These are phyloP conservation scores for Phytophthora macrochlamydospora DNA, from an alignment of 352 stramenopile genomes.

Conservation along the genomic window DNA sequence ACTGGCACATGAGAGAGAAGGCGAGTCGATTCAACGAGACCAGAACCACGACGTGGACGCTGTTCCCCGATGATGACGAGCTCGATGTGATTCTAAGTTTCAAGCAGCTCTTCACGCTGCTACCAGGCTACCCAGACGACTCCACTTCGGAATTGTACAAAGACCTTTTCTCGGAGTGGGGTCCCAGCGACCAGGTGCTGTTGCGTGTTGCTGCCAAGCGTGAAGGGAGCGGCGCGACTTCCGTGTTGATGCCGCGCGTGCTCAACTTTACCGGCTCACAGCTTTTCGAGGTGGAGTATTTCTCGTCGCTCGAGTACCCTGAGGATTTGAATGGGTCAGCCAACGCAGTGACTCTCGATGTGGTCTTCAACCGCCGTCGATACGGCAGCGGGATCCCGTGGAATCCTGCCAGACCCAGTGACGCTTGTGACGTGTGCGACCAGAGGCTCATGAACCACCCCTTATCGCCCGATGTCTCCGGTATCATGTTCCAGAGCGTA, in stretches of 20 bases:
- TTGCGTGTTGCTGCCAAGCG: slow-evolving; percentile 39
- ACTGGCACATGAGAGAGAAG: slow-evolving; percentile 20
- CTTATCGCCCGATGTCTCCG: slow-evolving; percentile 32
- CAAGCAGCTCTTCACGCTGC: slow-evolving; percentile 60
- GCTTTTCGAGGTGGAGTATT: slow-evolving; percentile 47
- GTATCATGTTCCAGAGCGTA: slow-evolving; percentile 21
- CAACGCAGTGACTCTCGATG: slow-evolving; percentile 26
- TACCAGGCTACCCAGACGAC: slow-evolving; percentile 38
- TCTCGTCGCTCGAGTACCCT: slow-evolving; percentile 33
- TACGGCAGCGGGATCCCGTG: slow-evolving; percentile 43
- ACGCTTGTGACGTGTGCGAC: slow-evolving; percentile 25
- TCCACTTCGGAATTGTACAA: slow-evolving; percentile 23
- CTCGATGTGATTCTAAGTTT: slow-evolving; percentile 60
- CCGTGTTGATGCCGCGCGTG: slow-evolving; percentile 42
- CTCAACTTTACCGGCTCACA: slow-evolving; percentile 50
- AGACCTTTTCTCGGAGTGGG: slow-evolving; percentile 36
- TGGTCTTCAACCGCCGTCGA: slow-evolving; percentile 36
- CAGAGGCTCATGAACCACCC: slow-evolving; percentile 16
- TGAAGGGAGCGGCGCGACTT: slow-evolving; percentile 17
- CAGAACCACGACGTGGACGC: slow-evolving; percentile 43
- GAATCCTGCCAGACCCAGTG: slow-evolving; percentile 27
- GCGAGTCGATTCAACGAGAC: slow-evolving; percentile 33
- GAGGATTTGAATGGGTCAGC: slow-evolving; percentile 10
- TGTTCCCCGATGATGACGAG: slow-evolving; percentile 38
- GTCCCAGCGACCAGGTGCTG: slow-evolving; percentile 45